Conservation (phyloP, 345 rosid species). For the Hevea brasiliensis region DNA sequence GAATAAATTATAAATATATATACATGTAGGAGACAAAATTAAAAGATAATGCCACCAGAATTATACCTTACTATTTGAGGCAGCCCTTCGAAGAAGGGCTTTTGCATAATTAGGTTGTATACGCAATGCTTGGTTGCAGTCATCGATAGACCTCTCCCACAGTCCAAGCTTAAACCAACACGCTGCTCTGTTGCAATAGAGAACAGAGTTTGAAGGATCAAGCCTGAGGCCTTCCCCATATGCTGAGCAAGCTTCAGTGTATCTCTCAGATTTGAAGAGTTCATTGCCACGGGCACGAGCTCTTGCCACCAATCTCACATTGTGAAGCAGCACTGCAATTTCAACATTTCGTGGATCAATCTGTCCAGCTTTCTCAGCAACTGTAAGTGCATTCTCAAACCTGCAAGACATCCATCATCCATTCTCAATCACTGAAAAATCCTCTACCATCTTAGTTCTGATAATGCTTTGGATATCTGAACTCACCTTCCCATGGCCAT, state of each 20-base stretch:
- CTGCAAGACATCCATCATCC: constrained; percentile 64
- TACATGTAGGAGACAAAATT: not conserved
- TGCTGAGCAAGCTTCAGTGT: constrained; percentile 89
- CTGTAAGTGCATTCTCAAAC: constrained; percentile 82
- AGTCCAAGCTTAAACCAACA: constrained; percentile 83
- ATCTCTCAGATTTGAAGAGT: constrained; percentile 94
- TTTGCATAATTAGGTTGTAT: constrained; percentile 72
- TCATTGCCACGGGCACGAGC: constrained; percentile 85
- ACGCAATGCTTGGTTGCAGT: constrained; percentile 70
- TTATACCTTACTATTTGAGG: constrained; percentile 72
- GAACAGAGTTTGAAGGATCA: constrained; percentile 79
- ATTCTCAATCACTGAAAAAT: constrained; percentile 31
- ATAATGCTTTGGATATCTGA: constrained; percentile 17
- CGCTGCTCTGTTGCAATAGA: constrained; percentile 82
- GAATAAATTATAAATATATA: not conserved
- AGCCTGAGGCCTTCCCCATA: constrained; percentile 84
- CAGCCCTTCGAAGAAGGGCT: constrained; percentile 88
- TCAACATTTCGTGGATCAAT: constrained; percentile 72
- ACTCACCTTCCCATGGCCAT: constrained; percentile 94
- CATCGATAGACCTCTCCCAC: constrained; percentile 83
- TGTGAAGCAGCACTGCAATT: constrained; percentile 53
- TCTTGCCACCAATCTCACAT: constrained; percentile 63
- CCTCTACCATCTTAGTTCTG: constrained; percentile 13
- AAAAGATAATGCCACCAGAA: not conserved
- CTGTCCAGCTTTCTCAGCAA: constrained; percentile 77